Evolutionary conservation across 331 rosid genomes (phyloP).

Genomic region (Telfairia occidentalis): DNA sequence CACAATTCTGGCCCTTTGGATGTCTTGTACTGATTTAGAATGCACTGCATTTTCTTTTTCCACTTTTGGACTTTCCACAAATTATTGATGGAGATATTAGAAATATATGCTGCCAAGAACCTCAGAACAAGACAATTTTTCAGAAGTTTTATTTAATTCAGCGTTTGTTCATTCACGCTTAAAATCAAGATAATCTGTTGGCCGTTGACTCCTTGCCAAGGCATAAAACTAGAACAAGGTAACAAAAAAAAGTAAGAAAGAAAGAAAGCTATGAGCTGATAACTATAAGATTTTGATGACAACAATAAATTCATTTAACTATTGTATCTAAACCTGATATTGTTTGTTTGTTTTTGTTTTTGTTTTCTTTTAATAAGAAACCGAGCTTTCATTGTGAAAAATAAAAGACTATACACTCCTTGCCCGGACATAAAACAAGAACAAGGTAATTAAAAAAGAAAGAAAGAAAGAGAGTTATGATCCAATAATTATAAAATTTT

Average conservation of each 20-base stretch:
- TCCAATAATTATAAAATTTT: neutral
- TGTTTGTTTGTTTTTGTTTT: too few species aligned
- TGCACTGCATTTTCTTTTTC: neutral
- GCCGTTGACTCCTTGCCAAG: neutral
- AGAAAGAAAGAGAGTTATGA: neutral
- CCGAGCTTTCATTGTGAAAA: too few species aligned
- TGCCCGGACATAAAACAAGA: too few species aligned
- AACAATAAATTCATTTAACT: too few species aligned
- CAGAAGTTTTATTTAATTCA: neutral
- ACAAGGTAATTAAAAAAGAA: neutral
- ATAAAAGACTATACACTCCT: too few species aligned
- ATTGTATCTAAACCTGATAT: too few species aligned
- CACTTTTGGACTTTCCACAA: constrained; percentile 7
- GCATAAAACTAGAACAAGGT: neutral
- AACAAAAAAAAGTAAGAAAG: neutral
- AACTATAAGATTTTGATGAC: too few species aligned
- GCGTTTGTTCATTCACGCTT: neutral
- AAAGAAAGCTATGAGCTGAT: too few species aligned
- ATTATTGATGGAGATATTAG: neutral
- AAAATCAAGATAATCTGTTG: neutral
- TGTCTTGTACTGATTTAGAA: neutral
- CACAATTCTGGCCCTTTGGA: neutral
- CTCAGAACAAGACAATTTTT: neutral
- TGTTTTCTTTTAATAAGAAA: too few species aligned
- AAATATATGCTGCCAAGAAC: neutral